These are phyloP conservation scores for Yamadazyma conglobata DNA, from an alignment of 1,139 yeast species.

Conservation along the genomic window DNA sequence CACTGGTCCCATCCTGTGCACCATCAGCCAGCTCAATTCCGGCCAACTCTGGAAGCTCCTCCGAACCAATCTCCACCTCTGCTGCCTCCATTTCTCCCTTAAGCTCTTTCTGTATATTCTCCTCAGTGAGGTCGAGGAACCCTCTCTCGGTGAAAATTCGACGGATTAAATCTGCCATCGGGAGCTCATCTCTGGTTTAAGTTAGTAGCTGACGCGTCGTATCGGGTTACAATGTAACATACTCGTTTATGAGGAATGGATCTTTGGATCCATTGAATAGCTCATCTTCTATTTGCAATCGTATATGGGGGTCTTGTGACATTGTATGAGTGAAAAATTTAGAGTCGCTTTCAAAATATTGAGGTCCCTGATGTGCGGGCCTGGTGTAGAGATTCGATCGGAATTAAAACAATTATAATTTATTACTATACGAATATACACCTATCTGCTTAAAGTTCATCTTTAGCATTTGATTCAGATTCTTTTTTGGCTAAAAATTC, in stretches of 20 bases:
- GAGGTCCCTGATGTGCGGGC: neutral
- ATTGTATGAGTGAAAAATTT: conserved; percentile 1
- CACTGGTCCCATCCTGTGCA: conserved; percentile 10
- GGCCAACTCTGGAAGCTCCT: too few relatives aligned
- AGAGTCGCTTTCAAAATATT: neutral
- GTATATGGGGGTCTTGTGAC: conserved; percentile 9
- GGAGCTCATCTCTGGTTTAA: conserved; percentile 29
- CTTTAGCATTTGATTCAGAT: conserved; percentile 13
- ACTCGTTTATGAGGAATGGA: conserved; percentile 41
- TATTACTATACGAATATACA: conserved; percentile 1
- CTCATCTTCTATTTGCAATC: conserved; percentile 14
- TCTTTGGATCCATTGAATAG: conserved; percentile 30
- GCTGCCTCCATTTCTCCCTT: conserved; percentile 8
- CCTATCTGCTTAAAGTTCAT: conserved; percentile 12
- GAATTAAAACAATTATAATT: too few relatives aligned
- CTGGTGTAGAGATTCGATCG: neutral
- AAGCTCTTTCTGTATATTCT: conserved; percentile 33
- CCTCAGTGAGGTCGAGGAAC: conserved; percentile 54
- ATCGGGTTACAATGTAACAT: conserved; percentile 16
- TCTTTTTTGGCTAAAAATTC: conserved; percentile 22
- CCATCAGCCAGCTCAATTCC: conserved; percentile 6
- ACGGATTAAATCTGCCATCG: conserved; percentile 41
- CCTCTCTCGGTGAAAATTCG: conserved; percentile 39
- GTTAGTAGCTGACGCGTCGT: conserved; percentile 14
- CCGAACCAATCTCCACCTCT: conserved; percentile 8